phyloP scores from a whole-genome alignment of 768 basidiomycete genomes.

The Boletales sp. region DNA sequence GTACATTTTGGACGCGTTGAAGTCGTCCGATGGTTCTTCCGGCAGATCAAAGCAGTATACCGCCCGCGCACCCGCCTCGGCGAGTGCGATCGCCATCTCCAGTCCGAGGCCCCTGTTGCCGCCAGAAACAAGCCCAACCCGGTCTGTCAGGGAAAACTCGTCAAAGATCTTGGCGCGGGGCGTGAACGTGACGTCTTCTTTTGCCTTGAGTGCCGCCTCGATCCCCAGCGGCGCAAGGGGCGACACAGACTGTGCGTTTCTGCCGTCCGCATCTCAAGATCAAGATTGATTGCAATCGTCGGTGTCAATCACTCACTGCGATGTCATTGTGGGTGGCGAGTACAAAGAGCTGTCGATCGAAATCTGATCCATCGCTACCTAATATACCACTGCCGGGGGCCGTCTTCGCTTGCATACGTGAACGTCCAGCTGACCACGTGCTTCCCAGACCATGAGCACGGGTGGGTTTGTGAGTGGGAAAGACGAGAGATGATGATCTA shows the following conservation, averaged over 20 bases:
- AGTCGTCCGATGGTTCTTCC: constrained; percentile 52
- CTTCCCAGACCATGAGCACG: too few species aligned
- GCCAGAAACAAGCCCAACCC: constrained; percentile 61
- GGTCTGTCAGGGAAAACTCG: constrained; percentile 54
- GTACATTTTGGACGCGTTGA: constrained; percentile 50
- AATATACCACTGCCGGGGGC: too few species aligned
- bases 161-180: constrained; percentile 51
- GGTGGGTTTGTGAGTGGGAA: too few species aligned
- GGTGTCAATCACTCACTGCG: background rate
- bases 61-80: constrained; percentile 67
- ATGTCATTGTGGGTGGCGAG: background rate
- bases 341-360: background rate
- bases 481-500: too few species aligned
- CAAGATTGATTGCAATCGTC: background rate
- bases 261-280: background rate
- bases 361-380: background rate
- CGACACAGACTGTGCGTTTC: constrained; percentile 42
- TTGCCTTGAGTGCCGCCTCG: constrained; percentile 49
- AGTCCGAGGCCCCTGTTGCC: constrained; percentile 71
- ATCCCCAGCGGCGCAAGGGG: constrained; percentile 63
- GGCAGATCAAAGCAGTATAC: constrained; percentile 72
- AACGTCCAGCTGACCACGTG: too few species aligned
- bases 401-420: too few species aligned
- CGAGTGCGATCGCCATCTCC: constrained; percentile 76
- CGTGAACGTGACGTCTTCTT: constrained; percentile 30